Evolutionary conservation across 805 yeast genomes (phyloP).

Genomic region (Yamadazyma nakazawae): DNA sequence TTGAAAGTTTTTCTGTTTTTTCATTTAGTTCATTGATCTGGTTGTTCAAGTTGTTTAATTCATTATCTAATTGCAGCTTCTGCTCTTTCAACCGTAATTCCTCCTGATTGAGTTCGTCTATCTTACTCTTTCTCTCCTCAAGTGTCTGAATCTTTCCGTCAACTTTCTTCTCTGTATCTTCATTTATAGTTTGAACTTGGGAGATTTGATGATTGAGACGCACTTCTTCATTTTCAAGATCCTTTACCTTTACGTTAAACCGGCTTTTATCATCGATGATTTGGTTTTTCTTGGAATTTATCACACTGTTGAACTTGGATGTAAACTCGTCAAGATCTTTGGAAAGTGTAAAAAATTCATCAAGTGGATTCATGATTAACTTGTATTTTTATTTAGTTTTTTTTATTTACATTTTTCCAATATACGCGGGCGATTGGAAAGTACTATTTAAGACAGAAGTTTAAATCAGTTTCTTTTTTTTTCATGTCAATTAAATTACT

Average conservation of each 20-base stretch:
- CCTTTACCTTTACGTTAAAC: constrained; percentile 28
- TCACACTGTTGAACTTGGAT: constrained; percentile 7
- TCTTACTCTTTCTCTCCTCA: constrained; percentile 31
- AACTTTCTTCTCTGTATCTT: constrained; percentile 26
- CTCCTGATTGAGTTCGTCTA: constrained; percentile 32
- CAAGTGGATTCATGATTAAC: constrained; percentile 4
- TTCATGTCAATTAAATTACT: constrained; percentile 42
- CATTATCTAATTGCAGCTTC: constrained; percentile 18
- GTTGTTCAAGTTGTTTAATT: constrained; percentile 20
- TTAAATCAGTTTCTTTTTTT: too few species aligned
- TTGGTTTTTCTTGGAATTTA: constrained; percentile 24
- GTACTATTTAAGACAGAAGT: too few species aligned
- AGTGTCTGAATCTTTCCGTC: constrained; percentile 20
- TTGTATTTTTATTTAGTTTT: not conserved
- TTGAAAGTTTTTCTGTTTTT: constrained; percentile 25
- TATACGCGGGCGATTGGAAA: not conserved
- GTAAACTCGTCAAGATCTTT: constrained; percentile 13
- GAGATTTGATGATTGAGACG: constrained; percentile 30
- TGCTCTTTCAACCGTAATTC: constrained; percentile 26
- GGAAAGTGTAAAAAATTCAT: constrained; percentile 12
- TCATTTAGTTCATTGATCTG: constrained; percentile 14
- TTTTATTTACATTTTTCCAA: not conserved
- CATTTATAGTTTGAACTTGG: constrained; percentile 23
- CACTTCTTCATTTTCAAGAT: constrained; percentile 27
- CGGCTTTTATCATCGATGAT: constrained; percentile 33